These are phyloP conservation scores for Tetradesmus lagerheimii DNA, from an alignment of 139 green algal species.

Conservation along the genomic window DNA sequence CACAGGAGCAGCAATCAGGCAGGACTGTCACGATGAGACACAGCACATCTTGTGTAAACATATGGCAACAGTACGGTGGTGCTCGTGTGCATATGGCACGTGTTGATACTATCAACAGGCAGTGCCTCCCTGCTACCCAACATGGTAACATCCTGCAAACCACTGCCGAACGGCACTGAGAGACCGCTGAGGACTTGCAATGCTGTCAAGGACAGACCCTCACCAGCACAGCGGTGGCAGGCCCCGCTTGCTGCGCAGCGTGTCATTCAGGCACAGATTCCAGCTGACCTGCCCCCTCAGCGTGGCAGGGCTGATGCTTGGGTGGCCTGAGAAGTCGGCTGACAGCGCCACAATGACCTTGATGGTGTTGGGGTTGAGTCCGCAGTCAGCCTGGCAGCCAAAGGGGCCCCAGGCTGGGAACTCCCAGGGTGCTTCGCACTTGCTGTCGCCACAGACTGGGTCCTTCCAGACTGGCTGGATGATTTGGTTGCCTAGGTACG, in stretches of 20 bases:
- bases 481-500: slow-evolving; percentile 72
- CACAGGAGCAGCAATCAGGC: neutral
- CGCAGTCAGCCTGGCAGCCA: slow-evolving; percentile 77
- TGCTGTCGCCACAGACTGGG: slow-evolving; percentile 76
- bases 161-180: too few relatives aligned
- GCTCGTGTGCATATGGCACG: neutral
- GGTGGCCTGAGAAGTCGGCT: slow-evolving; percentile 63
- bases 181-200: too few relatives aligned
- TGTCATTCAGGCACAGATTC: slow-evolving; percentile 80
- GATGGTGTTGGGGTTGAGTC: slow-evolving; percentile 70
- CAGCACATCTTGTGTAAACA: neutral
- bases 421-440: slow-evolving; percentile 81
- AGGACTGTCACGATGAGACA: neutral
- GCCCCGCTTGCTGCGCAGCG: slow-evolving; percentile 52
- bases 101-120: too few relatives aligned
- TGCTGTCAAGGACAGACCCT: neutral
- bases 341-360: slow-evolving; percentile 61
- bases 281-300: slow-evolving; percentile 74
- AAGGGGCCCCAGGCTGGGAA: slow-evolving; percentile 80
- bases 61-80: neutral
- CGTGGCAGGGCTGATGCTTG: slow-evolving; percentile 62
- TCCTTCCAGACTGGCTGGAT: slow-evolving; percentile 79
- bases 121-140: neutral
- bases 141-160: neutral
- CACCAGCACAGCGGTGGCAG: slow-evolving; percentile 80